A percentile compares a stretch with the other conserved stretches of the same genome.
phyloP scores from a whole-genome alignment of 208 protist genomes.

The Trypanosoma scelopori region DNA sequence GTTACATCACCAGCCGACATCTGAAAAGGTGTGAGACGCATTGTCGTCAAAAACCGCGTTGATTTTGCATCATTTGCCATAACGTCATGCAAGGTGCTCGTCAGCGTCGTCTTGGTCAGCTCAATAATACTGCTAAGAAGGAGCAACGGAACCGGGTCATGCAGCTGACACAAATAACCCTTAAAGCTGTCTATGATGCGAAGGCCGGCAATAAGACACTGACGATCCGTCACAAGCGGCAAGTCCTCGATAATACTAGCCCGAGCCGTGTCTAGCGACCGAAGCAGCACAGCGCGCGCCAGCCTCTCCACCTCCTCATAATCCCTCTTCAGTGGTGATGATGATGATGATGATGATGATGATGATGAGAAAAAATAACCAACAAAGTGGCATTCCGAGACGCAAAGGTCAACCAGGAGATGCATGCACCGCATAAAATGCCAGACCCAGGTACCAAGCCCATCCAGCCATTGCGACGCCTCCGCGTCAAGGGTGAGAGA shows the following conservation, averaged over 20 bases:
- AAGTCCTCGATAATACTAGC: conserved; percentile 42
- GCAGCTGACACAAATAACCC: conserved; percentile 72
- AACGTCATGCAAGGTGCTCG: conserved; percentile 42
- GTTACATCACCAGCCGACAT: conserved; percentile 18
- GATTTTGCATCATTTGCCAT: conserved; percentile 62
- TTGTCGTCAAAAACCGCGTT: conserved; percentile 39
- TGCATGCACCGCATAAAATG: conserved; percentile 55
- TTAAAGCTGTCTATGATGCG: conserved; percentile 71
- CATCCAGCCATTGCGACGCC: conserved; percentile 36
- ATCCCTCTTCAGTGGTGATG: conserved; percentile 36
- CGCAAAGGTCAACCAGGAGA: conserved; percentile 53
- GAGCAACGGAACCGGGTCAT: conserved; percentile 79
- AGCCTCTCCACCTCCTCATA: conserved; percentile 58
- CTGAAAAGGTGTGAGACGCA: conserved; percentile 48
- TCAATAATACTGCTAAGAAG: conserved; percentile 81
- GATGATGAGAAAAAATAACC: conserved; percentile 70
- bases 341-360: conserved; percentile 37
- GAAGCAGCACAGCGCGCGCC: conserved; percentile 50
- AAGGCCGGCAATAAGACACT: conserved; percentile 59
- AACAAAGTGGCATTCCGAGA: conserved; percentile 77
- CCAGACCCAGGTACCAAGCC: conserved; percentile 67
- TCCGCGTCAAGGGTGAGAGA: conserved; percentile 30
- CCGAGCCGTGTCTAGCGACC: conserved; percentile 40
- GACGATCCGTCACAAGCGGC: conserved; percentile 50
- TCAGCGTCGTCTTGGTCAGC: conserved; percentile 60